Evolutionary conservation across 352 stramenopile species (phyloP), one percentile per base, ranked within the genome.

Genomic region (Pythium rishiriense): DNA sequence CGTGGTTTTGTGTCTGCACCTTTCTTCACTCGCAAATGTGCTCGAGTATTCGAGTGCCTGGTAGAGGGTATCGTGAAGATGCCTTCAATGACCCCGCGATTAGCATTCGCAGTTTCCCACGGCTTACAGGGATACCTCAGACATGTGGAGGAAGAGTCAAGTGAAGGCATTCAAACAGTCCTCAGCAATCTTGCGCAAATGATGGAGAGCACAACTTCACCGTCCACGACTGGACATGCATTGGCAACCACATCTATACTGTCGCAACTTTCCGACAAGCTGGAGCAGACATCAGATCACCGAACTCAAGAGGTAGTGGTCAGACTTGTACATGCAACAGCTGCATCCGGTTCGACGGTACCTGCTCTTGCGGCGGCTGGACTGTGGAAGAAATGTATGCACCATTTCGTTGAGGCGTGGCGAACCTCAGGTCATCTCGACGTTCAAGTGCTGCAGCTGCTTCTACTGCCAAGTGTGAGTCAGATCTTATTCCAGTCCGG

Each of bases 341-440:
- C 41, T 15, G 29, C 49, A 24, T 50, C 22, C 12, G 58, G 54
- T 21, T 9, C 26, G 17, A 19, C 26, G 4, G 26, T 57, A 4
- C 10, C 10, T 1, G 45, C 24, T 4, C 51, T 67, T 10, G 7
- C 29, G 22, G 33, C 15, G 6, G 43, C 31, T 5, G 60, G 54
- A 4, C 24, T 60, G 21, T 60, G 50, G 59, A 15, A 22, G 17
- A 25, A 22, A 5, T 60, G 49, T 24, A 29, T 42, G 5, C 5
- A 41, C 17, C 29, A 48, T 43, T 49, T 24, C 12, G 2, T 66
- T 19, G 9, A 37, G 17, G 19, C 7, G 21, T 67, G 52, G 50
- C 43, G 31, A 37, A 14, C 8, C 0, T 29, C 33, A 2, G 31
- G 37, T n/a, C 12, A 25, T 12, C 25, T 57, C 12, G 52, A 67